A percentile compares a stretch with the other conserved stretches of the same genome.
These are phyloP conservation scores for Penicillium sp. DNA, from an alignment of 2,329 filamentous ascomycete species.

Conservation along the genomic window DNA sequence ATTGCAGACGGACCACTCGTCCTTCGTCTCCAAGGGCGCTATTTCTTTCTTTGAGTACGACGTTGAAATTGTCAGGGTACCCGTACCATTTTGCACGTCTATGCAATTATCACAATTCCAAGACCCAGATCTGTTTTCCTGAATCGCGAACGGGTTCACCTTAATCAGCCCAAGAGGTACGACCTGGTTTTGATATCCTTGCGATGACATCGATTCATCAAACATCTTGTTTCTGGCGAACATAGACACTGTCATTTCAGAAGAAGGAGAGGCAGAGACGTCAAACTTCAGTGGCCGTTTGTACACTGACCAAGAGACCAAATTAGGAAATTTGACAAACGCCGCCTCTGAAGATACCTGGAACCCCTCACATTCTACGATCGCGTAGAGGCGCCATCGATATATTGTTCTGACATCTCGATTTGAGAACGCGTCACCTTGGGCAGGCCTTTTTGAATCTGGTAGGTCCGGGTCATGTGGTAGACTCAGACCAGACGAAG, in stretches of 20 bases:
- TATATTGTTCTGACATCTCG: not conserved
- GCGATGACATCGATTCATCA: not conserved
- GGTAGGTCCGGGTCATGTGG: not conserved
- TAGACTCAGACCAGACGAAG: not conserved
- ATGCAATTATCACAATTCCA: not conserved
- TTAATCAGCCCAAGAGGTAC: not conserved
- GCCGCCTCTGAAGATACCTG: not conserved
- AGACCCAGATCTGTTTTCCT: not conserved
- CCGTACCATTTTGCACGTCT: not conserved
- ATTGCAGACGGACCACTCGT: not conserved
- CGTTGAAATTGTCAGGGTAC: not conserved
- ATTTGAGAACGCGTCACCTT: not conserved
- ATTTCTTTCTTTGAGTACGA: not conserved
- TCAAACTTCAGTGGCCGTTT: not conserved
- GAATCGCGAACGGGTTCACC: not conserved
- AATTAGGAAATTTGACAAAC: not conserved
- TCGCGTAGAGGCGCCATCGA: not conserved
- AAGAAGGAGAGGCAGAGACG: not conserved
- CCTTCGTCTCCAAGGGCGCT: not conserved
- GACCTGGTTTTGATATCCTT: not conserved
- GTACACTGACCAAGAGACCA: not conserved
- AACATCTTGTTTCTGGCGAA: not conserved
- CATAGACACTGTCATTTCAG: not conserved
- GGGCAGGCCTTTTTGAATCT: not conserved
- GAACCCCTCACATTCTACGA: not conserved